Evolutionary conservation across 2,329 filamentous ascomycete genomes (phyloP).

Genomic region (Alternaria atra): DNA sequence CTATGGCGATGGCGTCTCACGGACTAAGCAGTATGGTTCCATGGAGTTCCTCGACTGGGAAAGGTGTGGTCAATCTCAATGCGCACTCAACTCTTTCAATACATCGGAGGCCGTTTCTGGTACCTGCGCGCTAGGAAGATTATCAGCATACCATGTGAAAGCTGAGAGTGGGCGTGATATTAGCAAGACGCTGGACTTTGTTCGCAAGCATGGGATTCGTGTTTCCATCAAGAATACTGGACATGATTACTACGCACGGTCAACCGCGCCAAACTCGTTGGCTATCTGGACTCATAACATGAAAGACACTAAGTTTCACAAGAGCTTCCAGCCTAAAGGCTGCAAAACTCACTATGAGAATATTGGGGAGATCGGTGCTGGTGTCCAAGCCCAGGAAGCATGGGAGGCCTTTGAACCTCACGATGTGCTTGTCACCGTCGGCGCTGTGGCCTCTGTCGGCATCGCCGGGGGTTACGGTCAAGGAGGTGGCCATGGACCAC

Average conservation of each 20-base stretch:
- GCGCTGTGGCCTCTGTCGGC: slow-evolving; percentile 58
- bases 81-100: slow-evolving; percentile 39
- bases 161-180: slow-evolving; percentile 39
- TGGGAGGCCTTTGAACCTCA: slow-evolving; percentile 48
- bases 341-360: slow-evolving; percentile 41
- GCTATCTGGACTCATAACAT: slow-evolving; percentile 49
- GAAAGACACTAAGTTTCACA: slow-evolving; percentile 42
- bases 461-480: slow-evolving; percentile 55
- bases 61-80: slow-evolving; percentile 41
- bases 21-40: slow-evolving; percentile 43
- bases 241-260: slow-evolving; percentile 50
- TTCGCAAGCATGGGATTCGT: slow-evolving; percentile 42
- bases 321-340: slow-evolving; percentile 35
- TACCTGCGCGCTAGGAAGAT: slow-evolving; percentile 43
- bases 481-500: slow-evolving; percentile 65
- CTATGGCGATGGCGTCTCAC: slow-evolving; percentile 38
- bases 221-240: slow-evolving; percentile 50
- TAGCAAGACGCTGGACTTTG: slow-evolving; percentile 40
- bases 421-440: slow-evolving; percentile 47
- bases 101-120: slow-evolving; percentile 37
- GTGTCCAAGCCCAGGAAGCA: slow-evolving; percentile 47
- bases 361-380: slow-evolving; percentile 47
- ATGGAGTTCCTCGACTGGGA: slow-evolving; percentile 51
- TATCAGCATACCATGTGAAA: slow-evolving; percentile 47
- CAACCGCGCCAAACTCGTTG: slow-evolving; percentile 45